These are phyloP conservation scores for Trichoderma sp. DNA, from an alignment of 2,329 filamentous ascomycete genomes.

Conservation along the genomic window DNA sequence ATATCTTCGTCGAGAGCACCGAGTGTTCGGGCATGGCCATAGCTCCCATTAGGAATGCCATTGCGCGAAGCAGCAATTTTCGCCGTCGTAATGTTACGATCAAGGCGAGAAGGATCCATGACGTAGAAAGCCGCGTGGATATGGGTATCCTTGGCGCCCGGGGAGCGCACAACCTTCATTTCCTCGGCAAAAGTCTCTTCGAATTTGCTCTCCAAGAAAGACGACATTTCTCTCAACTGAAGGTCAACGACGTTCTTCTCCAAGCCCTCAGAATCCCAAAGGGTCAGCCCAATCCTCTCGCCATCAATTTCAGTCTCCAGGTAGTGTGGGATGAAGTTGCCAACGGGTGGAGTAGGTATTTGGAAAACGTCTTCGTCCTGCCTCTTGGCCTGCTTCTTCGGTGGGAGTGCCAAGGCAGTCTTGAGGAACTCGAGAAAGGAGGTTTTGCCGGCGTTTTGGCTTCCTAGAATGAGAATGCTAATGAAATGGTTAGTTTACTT, in stretches of 20 bases:
- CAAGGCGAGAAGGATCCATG: conserved; percentile 82
- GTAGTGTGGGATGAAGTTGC: conserved; percentile 83
- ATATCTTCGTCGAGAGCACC: conserved; percentile 82
- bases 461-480: conserved; percentile 87
- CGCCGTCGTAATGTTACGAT: conserved; percentile 72
- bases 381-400: conserved; percentile 67
- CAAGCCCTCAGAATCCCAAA: conserved; percentile 95
- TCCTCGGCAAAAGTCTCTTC: conserved; percentile 97
- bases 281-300: conserved; percentile 85
- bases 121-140: conserved; percentile 94
- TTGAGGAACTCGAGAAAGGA: conserved; percentile 96
- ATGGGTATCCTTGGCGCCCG: conserved; percentile 91
- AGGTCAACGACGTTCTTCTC: conserved; percentile 95
- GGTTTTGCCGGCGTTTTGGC: conserved; percentile 86
- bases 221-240: conserved; percentile 85
- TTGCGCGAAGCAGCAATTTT: conserved; percentile 45
- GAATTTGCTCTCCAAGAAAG: conserved; percentile 96
- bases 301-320: conserved; percentile 92
- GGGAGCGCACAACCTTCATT: conserved; percentile 93
- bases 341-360: conserved; percentile 51
- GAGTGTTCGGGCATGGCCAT: conserved; percentile 42
- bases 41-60: conserved; percentile 51
- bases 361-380: conserved; percentile 59
- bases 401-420: conserved; percentile 77
- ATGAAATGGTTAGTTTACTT: neutral